These are phyloP conservation scores for Aspergillus sp. DNA, from an alignment of 2,329 filamentous ascomycete genomes.

Conservation along the genomic window DNA sequence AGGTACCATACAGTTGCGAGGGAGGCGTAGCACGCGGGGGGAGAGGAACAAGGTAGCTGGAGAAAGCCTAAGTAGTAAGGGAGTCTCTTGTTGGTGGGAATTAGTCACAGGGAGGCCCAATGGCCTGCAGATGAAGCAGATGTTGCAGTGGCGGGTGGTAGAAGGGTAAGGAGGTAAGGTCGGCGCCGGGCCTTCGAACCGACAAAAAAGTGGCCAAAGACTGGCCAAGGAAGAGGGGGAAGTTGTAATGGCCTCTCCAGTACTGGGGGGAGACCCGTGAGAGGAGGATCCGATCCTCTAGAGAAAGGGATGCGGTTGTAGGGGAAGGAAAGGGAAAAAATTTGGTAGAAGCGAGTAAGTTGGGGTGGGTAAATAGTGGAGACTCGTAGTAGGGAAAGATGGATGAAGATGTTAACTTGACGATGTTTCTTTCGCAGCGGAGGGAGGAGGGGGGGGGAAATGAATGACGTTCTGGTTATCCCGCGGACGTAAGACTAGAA, in stretches of 20 bases:
- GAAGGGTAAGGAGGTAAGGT: not conserved
- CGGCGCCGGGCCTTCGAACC: not conserved
- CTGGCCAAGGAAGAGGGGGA: not conserved
- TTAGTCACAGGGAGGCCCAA: conserved; percentile 7
- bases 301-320: not conserved
- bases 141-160: not conserved
- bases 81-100: not conserved
- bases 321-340: not conserved
- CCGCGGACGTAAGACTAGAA: no score
- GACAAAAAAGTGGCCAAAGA: not conserved
- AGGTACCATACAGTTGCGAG: conserved; percentile 30
- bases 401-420: conserved; percentile 1
- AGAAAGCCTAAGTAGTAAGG: not conserved
- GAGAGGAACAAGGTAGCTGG: conserved; percentile 9
- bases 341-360: not conserved
- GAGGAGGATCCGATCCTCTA: not conserved
- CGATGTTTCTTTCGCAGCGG: not conserved
- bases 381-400: not conserved
- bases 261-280: not conserved
- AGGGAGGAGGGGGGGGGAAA: not conserved
- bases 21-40: conserved; percentile 24
- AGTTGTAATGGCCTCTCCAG: not conserved
- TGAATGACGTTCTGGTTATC: not conserved
- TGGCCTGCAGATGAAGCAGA: conserved; percentile 10
- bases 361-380: not conserved